Conservation (phyloP, 345 rosid genomes). For the Eucalyptus dawsonii region DNA sequence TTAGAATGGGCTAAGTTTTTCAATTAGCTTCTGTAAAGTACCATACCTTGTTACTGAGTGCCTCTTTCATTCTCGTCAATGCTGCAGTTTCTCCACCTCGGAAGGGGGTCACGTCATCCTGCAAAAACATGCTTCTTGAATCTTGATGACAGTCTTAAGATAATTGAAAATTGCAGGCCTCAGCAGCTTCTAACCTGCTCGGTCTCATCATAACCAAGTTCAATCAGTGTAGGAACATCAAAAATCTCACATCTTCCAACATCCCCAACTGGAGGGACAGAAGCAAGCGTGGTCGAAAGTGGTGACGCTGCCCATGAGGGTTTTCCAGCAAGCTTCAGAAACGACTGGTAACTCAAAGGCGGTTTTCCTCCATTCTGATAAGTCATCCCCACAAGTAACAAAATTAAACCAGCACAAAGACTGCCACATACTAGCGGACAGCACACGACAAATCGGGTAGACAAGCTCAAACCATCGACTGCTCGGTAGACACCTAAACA, state of each 20-base stretch:
- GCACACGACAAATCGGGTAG: background rate
- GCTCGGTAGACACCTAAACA: background rate
- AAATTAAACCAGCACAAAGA: background rate
- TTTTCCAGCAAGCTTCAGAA: conserved; percentile 81
- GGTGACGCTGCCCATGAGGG: conserved; percentile 57
- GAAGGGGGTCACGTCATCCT: conserved; percentile 61
- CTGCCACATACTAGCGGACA: background rate
- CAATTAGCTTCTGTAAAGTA: background rate
- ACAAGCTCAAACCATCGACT: background rate
- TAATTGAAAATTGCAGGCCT: background rate
- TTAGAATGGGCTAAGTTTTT: background rate
- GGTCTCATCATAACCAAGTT: conserved; percentile 53
- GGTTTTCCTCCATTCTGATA: conserved; percentile 78
- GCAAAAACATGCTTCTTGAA: background rate
- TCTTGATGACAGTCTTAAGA: background rate
- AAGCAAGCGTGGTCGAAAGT: conserved; percentile 30
- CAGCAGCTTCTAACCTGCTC: conserved; percentile 28
- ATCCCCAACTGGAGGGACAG: conserved; percentile 64
- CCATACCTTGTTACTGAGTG: conserved; percentile 51
- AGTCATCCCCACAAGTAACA: background rate
- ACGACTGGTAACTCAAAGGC: conserved; percentile 73
- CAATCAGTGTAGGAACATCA: conserved; percentile 51
- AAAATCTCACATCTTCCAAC: conserved; percentile 36
- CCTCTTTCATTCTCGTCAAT: conserved; percentile 49
- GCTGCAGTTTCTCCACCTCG: conserved; percentile 90